Evolutionary conservation across 179 eudicot species (phyloP), one percentile per base, ranked within the genome.

Genomic region (Silene vulgaris): DNA sequence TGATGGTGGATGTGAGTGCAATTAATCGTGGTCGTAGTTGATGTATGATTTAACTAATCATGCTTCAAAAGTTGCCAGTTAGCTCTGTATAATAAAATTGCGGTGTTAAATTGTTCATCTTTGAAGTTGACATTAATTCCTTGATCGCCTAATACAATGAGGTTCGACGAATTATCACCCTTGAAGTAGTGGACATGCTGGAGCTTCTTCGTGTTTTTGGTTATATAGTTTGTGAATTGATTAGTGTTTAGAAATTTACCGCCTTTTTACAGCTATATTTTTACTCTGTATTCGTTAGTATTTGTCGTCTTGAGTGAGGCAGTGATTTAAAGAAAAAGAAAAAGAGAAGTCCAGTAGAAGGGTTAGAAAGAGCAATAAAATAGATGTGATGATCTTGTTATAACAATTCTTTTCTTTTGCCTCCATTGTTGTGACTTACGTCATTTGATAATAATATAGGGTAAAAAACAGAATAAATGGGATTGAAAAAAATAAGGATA

Each of bases 391-490:
- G 16, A 9, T 11, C 37, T 23, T 63, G n/a, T 23, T 63, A 63
- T 63, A 63, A 23, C 67, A 26, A 26, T 62, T 12, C 12, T 16
- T 30, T 4, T 11, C 1, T 63, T 63, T 63, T 21, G 65, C 29
- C 12, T 19, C 12, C 65, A 21, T 61, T 20, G 19, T 61, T 61
- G 65, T 61, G 65, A 0, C 40, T 4, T 61, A 2, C 14, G 3
- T 13, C 26, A 23, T 23, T 23, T 23, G 26, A 23, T 23, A 23
- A 23, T 23, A 23, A 23, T 60, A 30, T 61, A 84, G 69, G 8
- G 82, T 62, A 69, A 76, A 48, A 28, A 75, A 57, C 72, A 82
- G 45, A 74, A 75, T 60, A 30, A 82, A 60, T 3, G 79, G 83
- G 74, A 80, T 75, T 19, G 76, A 65, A 48, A 82, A 37, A 74